Evolutionary conservation across 1,139 yeast genomes (phyloP), one percentile per base, ranked within the genome.

Genomic region (Wickerhamiella infanticola): DNA sequence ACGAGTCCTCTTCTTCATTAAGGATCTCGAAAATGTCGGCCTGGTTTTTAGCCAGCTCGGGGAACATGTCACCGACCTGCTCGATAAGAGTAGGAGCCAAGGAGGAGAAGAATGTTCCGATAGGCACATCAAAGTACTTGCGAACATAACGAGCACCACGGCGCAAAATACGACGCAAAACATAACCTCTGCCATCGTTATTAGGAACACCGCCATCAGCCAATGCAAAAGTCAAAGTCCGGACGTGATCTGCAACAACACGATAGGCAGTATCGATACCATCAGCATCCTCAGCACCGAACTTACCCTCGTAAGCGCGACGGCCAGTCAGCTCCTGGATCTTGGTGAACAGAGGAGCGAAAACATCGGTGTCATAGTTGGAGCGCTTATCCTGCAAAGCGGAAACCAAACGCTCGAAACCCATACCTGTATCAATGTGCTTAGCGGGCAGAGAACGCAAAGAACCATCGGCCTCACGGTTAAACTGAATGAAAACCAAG

Each of bases 201-300:
- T 90, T 90, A 59, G 99, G 99, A 48, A 93, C 96, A 58, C 98
- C 98, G 58, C 99, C 99, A 64, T 90, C 99, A 44, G 95, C 83
- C 53, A 90, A 74, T 46, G 99, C 97, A 65, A 90, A 84, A 3
- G 95, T 84, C 61, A 93, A 73, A 33, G 99, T 90, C 68, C 99
- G 79, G 40, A 90, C 96, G 63, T 90, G 99, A 66, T 90, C 99
- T 48, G 98, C 98, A 58, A 90, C 75, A 41, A 90, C 98, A 66
- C 99, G 77, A 70, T 93, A 90, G 48, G 98, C 97, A 44, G 97
- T 90, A 63, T 90, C 99, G 54, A 90, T 77, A 60, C 96, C 97
- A 60, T 90, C 97, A 41, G 63, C 73, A 59, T 90, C 98, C 50
- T 86, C 97, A 40, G 73, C 76, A 53, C 95, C 98, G 58, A 93